A percentile compares a stretch with the other conserved stretches of the same genome.
Evolutionary conservation across 2,329 filamentous ascomycete genomes (phyloP).

Genomic region (Neonectria faginata): DNA sequence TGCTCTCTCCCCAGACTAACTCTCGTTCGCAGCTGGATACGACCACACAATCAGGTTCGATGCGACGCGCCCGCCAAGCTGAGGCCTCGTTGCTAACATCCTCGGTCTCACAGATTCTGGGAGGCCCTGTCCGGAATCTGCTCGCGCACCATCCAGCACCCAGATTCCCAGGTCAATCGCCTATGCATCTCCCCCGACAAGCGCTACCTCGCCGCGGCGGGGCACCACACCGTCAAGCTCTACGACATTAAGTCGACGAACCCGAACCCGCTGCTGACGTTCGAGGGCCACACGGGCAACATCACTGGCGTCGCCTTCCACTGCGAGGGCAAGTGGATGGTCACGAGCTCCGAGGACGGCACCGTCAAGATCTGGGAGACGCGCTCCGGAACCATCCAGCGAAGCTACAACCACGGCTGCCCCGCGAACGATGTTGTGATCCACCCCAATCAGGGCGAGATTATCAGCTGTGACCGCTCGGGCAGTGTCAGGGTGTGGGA

Average conservation of each 20-base stretch:
- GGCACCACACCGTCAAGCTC: conserved; percentile 89
- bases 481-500: conserved; percentile 98
- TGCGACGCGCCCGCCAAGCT: conserved; percentile 25
- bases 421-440: conserved; percentile 99
- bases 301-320: conserved; percentile 98
- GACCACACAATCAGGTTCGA: conserved; percentile 71
- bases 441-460: conserved; percentile 97
- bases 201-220: conserved; percentile 87
- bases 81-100: conserved; percentile 30
- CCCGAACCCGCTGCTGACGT: conserved; percentile 89
- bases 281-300: conserved; percentile 96
- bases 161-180: conserved; percentile 97
- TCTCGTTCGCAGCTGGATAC: conserved; percentile 62
- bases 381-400: conserved; percentile 83
- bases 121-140: conserved; percentile 98
- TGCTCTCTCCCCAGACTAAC: conserved; percentile 36
- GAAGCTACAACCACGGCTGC: conserved; percentile 90
- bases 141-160: conserved; percentile 96
- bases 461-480: conserved; percentile 94
- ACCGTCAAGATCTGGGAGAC: conserved; percentile 99
- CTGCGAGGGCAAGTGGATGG: conserved; percentile 99
- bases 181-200: conserved; percentile 99
- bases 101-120: conserved; percentile 79
- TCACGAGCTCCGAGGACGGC: conserved; percentile 95
- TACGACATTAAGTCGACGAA: conserved; percentile 99